A percentile compares a stretch with the other conserved stretches of the same genome.
Conservation (phyloP, 179 eudicot species). For the Amaranthus tricolor region DNA sequence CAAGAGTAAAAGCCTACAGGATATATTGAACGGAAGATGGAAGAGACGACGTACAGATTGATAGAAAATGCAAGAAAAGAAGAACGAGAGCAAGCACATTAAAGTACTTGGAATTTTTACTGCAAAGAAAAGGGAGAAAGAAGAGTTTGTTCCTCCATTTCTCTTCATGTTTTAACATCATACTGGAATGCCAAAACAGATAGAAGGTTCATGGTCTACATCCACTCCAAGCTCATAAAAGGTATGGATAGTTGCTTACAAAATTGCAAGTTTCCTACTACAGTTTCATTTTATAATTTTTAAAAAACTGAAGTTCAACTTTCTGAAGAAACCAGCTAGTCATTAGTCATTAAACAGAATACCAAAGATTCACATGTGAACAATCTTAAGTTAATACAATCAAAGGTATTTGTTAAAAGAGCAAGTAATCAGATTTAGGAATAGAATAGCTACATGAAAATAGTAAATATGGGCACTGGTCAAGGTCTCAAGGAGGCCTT, state of each 20-base stretch:
- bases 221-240: slow-evolving; percentile 96
- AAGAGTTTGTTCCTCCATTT: slow-evolving; percentile 69
- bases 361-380: not conserved
- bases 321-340: not conserved
- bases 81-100: slow-evolving; percentile 52
- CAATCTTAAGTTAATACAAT: not conserved
- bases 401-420: not conserved
- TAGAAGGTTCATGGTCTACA: slow-evolving; percentile 91
- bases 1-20: slow-evolving; percentile 75
- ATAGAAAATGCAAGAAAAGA: slow-evolving; percentile 68
- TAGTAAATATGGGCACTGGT: too few species aligned
- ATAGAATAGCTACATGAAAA: not conserved
- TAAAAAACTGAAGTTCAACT: not conserved
- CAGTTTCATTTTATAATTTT: too few species aligned
- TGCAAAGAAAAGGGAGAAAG: slow-evolving; percentile 54
- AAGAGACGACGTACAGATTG: slow-evolving; percentile 81
- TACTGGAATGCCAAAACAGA: slow-evolving; percentile 77
- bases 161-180: slow-evolving; percentile 65
- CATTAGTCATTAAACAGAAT: not conserved
- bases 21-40: slow-evolving; percentile 83
- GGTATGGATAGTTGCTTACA: slow-evolving; percentile 40
- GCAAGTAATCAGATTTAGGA: not conserved
- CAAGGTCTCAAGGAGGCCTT: not conserved
- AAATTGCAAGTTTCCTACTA: too few species aligned
- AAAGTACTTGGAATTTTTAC: slow-evolving; percentile 81